phyloP scores from a whole-genome alignment of 805 yeast species.

The Metschnikowia colocasiae region DNA sequence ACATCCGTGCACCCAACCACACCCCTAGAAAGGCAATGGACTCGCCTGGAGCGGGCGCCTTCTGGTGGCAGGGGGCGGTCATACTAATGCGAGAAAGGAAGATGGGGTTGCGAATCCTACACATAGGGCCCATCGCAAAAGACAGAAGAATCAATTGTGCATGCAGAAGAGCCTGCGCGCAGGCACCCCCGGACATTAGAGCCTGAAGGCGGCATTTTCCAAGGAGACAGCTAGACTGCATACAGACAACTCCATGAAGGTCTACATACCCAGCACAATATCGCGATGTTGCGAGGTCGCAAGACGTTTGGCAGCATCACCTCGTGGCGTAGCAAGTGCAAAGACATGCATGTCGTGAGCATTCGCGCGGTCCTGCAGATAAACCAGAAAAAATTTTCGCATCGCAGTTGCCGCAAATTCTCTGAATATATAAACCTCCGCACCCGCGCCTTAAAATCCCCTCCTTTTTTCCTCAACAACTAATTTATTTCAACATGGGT shows the following conservation, averaged over 20 bases:
- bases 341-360: background rate
- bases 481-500: slow-evolving; percentile 7
- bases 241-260: no score
- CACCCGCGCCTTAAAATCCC: slow-evolving; percentile 6
- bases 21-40: background rate
- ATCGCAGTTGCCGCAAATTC: slow-evolving; percentile 6
- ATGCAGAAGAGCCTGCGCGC: background rate
- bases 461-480: slow-evolving; percentile 5
- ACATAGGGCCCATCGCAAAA: slow-evolving; percentile 1
- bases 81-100: background rate
- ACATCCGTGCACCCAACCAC: background rate
- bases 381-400: slow-evolving; percentile 4
- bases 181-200: background rate
- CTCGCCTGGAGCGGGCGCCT: background rate
- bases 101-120: slow-evolving; percentile 6
- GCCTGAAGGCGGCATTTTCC: no score
- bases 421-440: slow-evolving; percentile 11
- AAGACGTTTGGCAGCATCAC: background rate
- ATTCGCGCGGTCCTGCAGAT: slow-evolving; percentile 2
- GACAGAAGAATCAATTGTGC: slow-evolving; percentile 6
- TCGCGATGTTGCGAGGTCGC: background rate
- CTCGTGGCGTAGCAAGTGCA: slow-evolving; percentile 1
- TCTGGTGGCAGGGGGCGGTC: background rate
- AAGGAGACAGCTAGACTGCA: no score
- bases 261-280: no score